phyloP scores from a whole-genome alignment of 768 basidiomycete genomes.

The Flagelloscypha sp. region DNA sequence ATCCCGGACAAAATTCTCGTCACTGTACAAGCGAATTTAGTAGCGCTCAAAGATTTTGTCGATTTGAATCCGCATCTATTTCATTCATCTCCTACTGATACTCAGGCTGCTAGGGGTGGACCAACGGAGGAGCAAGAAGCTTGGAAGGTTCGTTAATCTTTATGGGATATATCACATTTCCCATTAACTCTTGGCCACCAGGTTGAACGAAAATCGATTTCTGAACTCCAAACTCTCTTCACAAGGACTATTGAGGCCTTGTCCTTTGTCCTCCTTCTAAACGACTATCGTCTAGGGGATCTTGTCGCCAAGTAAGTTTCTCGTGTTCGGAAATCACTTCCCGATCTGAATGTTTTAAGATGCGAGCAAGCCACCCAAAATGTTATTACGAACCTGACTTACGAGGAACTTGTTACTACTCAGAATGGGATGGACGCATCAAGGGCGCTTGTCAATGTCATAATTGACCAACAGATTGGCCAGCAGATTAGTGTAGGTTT shows the following conservation, averaged over 20 bases:
- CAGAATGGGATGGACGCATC: conserved; percentile 84
- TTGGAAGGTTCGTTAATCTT: conserved; percentile 56
- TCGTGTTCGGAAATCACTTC: conserved; percentile 1
- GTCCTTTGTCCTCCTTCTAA: conserved; percentile 85
- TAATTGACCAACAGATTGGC: conserved; percentile 97
- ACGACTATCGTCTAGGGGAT: conserved; percentile 84
- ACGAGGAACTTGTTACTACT: conserved; percentile 79
- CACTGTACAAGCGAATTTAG: conserved; percentile 73
- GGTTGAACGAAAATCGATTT: conserved; percentile 79
- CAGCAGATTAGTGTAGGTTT: conserved; percentile 84
- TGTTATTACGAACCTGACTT: conserved; percentile 62
- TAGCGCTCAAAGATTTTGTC: conserved; percentile 66
- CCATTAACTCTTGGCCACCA: conserved; percentile 21
- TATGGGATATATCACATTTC: background rate
- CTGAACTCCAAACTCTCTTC: conserved; percentile 66
- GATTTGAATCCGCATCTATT: conserved; percentile 81
- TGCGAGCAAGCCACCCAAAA: conserved; percentile 70
- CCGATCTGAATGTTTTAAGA: conserved; percentile 28
- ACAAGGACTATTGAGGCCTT: conserved; percentile 88
- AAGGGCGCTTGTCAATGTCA: conserved; percentile 82
- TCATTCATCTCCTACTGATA: conserved; percentile 70
- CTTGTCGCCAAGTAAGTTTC: conserved; percentile 66
- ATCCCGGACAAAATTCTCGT: conserved; percentile 56
- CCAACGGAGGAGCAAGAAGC: conserved; percentile 73
- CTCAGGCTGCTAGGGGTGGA: conserved; percentile 43